phyloP scores from a whole-genome alignment of 179 eudicot genomes.

The Corrigiola litoralis region DNA sequence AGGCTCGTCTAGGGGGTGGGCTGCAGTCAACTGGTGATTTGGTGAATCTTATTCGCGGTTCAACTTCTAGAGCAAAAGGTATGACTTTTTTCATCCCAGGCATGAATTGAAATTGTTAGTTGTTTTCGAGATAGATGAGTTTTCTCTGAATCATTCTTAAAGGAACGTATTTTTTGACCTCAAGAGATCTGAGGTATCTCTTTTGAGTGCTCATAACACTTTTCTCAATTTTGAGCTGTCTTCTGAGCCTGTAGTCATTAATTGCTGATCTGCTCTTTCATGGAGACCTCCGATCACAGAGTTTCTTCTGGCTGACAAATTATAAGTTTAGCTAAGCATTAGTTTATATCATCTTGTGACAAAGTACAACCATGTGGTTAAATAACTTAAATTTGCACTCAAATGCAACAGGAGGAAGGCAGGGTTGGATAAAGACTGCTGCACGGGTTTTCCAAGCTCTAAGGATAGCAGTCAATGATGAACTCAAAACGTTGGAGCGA shows the following conservation, averaged over 20 bases:
- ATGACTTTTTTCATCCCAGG: not conserved
- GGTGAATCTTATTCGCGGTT: conserved; percentile 59
- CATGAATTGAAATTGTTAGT: not conserved
- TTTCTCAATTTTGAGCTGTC: not conserved
- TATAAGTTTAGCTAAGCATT: no score
- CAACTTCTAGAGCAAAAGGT: conserved; percentile 63
- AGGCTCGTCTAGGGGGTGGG: conserved; percentile 80
- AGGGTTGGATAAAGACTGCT: conserved; percentile 98
- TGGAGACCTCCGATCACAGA: not conserved
- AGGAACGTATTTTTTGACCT: not conserved
- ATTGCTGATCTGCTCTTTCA: not conserved
- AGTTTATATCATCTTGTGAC: not conserved
- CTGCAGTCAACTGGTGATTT: conserved; percentile 72
- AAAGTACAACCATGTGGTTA: not conserved
- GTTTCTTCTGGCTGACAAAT: not conserved
- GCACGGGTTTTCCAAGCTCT: conserved; percentile 91
- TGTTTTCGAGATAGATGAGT: not conserved
- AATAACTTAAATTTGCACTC: not conserved
- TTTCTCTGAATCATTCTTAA: not conserved
- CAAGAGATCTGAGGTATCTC: not conserved
- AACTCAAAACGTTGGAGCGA: conserved; percentile 63
- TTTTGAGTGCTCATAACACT: not conserved
- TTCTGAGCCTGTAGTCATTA: not conserved
- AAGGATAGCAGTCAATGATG: conserved; percentile 94
- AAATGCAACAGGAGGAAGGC: conserved; percentile 66